phyloP scores from a whole-genome alignment of 345 rosid species.

The Populus euphratica region DNA sequence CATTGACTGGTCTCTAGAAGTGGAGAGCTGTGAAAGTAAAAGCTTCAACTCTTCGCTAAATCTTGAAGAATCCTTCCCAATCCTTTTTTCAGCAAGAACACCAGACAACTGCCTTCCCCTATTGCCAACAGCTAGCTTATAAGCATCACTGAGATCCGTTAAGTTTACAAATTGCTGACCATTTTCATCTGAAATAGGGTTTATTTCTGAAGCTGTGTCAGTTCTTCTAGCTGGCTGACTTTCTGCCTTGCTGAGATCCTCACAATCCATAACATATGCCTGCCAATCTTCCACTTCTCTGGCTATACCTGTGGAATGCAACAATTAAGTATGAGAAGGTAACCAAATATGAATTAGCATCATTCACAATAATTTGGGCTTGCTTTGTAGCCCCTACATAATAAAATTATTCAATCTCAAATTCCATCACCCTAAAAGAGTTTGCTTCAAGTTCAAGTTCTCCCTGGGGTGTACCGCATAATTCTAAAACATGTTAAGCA shows the following conservation, averaged over 20 bases:
- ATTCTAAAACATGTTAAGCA: neutral
- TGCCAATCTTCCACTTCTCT: conserved; percentile 30
- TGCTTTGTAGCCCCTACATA: neutral
- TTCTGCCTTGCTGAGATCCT: conserved; percentile 20
- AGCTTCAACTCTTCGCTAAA: conserved; percentile 63
- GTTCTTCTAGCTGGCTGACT: conserved; percentile 18
- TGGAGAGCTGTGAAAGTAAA: conserved; percentile 70
- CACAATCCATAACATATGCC: conserved; percentile 19
- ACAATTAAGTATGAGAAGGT: neutral
- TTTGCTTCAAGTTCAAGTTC: neutral
- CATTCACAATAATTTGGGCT: neutral
- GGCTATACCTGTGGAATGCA: conserved; percentile 35
- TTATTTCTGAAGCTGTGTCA: conserved; percentile 40
- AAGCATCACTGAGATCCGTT: conserved; percentile 80
- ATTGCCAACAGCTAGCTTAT: conserved; percentile 61
- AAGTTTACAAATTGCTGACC: conserved; percentile 35
- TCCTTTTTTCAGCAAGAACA: conserved; percentile 60
- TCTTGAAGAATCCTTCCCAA: conserved; percentile 66
- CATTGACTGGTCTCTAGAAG: conserved; percentile 55
- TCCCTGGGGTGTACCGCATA: neutral
- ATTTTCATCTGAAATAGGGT: conserved; percentile 33
- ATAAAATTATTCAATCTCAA: neutral
- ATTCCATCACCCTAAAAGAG: neutral
- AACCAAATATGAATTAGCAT: neutral
- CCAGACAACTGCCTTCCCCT: conserved; percentile 56